Evolutionary conservation across 1,284 basidiomycete species (phyloP).

Genomic region (Coriolopsis trogii): DNA sequence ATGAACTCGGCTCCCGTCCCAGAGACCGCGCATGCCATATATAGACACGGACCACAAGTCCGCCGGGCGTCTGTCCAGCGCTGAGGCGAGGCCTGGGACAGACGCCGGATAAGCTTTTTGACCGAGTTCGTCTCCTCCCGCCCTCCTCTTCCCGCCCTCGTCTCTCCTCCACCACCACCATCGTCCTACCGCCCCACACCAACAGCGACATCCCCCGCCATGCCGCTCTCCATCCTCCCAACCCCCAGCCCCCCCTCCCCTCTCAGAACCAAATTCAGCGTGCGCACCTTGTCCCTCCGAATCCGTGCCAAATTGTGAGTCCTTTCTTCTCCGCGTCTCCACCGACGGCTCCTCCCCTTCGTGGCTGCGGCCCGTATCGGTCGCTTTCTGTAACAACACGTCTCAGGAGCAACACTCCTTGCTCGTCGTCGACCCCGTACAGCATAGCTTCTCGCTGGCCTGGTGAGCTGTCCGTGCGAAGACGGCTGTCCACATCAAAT

Average conservation of each 20-base stretch:
- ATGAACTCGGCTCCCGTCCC: not conserved
- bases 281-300: slow-evolving; percentile 13
- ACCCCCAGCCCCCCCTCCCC: not conserved
- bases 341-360: too few species aligned
- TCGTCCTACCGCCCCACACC: not conserved
- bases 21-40: not conserved
- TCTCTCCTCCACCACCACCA: slow-evolving; percentile 3
- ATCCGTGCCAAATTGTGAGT: slow-evolving; percentile 22
- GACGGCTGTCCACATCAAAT: too few species aligned
- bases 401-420: not conserved
- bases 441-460: too few species aligned
- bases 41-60: not conserved
- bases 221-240: slow-evolving; percentile 8
- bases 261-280: slow-evolving; percentile 9
- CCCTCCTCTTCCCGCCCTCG: slow-evolving; percentile 7
- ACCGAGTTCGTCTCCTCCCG: slow-evolving; percentile 11
- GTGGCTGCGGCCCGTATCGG: not conserved
- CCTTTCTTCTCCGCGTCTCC: not conserved
- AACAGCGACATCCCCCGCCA: slow-evolving; percentile 16
- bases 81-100: not conserved
- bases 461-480: too few species aligned
- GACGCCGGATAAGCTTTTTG: slow-evolving; percentile 23
- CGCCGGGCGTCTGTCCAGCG: slow-evolving; percentile 8
- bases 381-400: not conserved
- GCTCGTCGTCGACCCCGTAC: not conserved